Evolutionary conservation across 768 basidiomycete species (phyloP).

Genomic region (Kwoniella shandongensis): DNA sequence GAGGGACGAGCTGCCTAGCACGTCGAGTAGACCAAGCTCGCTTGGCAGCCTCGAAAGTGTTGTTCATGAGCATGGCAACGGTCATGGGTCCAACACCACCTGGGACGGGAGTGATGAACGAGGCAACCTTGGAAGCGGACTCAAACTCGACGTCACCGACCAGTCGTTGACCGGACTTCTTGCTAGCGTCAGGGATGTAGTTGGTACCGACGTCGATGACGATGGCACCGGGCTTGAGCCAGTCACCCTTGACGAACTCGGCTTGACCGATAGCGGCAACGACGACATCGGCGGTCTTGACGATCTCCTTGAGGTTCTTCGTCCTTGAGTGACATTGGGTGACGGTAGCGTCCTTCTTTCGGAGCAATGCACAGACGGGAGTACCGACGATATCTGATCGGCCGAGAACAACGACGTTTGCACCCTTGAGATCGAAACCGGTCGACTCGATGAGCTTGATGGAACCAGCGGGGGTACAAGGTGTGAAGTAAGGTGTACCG

Average conservation of each 20-base stretch:
- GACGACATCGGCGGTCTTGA: conserved; percentile 83
- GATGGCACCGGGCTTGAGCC: conserved; percentile 92
- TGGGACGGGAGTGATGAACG: conserved; percentile 93
- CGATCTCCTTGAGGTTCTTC: conserved; percentile 73
- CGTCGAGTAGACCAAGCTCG: conserved; percentile 72
- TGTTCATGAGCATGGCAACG: conserved; percentile 95
- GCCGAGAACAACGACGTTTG: conserved; percentile 87
- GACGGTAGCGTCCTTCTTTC: conserved; percentile 89
- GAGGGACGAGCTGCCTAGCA: conserved; percentile 69
- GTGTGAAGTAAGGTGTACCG: conserved; percentile 81
- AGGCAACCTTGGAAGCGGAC: conserved; percentile 73
- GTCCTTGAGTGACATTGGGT: conserved; percentile 96
- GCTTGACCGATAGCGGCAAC: conserved; percentile 96
- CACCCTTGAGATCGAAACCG: conserved; percentile 71
- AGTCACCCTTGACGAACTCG: conserved; percentile 84
- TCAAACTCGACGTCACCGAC: conserved; percentile 93
- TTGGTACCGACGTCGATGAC: conserved; percentile 99
- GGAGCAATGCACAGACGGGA: conserved; percentile 86
- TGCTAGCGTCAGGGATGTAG: conserved; percentile 83
- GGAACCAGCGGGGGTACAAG: conserved; percentile 93
- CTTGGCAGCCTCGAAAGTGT: conserved; percentile 81
- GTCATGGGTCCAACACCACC: conserved; percentile 99
- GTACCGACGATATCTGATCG: conserved; percentile 97
- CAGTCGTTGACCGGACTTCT: conserved; percentile 91
- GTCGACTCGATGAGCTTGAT: conserved; percentile 86